Conservation (phyloP, 257 asterid species). For the Handroanthus guayacan region DNA sequence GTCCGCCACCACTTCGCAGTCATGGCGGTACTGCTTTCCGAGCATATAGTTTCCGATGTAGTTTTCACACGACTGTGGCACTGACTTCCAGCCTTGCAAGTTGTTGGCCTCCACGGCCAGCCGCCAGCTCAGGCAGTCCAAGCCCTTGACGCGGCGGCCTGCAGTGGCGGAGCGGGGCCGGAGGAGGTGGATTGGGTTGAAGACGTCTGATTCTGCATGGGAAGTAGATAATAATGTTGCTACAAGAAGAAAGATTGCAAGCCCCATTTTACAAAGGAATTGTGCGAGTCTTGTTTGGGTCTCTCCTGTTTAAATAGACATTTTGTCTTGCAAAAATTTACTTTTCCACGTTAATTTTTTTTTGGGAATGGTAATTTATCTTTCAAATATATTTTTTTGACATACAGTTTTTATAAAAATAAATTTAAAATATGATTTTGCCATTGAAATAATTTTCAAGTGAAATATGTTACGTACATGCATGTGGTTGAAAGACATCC, state of each 20-base stretch:
- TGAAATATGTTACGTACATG: too few species aligned
- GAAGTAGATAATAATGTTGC: conserved; percentile 24
- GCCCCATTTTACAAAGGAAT: conserved; percentile 5
- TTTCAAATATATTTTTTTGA: too few species aligned
- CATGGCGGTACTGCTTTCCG: conserved; percentile 55
- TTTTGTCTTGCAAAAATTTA: not conserved
- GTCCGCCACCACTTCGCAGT: conserved; percentile 52
- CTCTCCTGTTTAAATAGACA: not conserved
- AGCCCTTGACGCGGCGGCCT: conserved; percentile 29
- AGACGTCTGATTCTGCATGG: conserved; percentile 8
- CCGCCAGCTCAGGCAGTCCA: conserved; percentile 70
- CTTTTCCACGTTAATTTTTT: not conserved
- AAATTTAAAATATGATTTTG: too few species aligned
- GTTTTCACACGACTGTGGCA: conserved; percentile 48
- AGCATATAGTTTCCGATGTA: conserved; percentile 59
- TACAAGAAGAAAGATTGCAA: conserved; percentile 6
- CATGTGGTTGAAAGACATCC: too few species aligned
- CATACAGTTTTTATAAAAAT: too few species aligned
- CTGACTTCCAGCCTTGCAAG: conserved; percentile 43
- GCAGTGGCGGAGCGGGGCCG: conserved; percentile 43
- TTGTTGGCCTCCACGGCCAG: conserved; percentile 63
- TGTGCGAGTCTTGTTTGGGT: not conserved
- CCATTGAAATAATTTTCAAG: too few species aligned
- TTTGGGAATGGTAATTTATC: too few species aligned
- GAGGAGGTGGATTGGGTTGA: conserved; percentile 45